phyloP scores from a whole-genome alignment of 768 basidiomycete genomes.

The Cyathus striatus region DNA sequence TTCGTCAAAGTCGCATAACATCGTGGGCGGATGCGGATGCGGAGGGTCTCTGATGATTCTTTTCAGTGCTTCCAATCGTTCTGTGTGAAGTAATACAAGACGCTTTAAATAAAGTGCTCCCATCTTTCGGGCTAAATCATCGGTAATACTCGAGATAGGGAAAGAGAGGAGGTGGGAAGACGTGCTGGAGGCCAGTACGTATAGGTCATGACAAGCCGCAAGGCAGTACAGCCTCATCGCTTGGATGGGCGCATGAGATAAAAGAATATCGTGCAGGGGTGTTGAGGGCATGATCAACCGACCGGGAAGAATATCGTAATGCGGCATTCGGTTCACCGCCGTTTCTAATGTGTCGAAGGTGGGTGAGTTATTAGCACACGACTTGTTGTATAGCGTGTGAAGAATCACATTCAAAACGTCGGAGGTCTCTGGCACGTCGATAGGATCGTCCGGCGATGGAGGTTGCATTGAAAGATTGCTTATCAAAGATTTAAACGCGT shows the following conservation, averaged over 20 bases:
- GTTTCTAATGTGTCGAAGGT: slow-evolving; percentile 12
- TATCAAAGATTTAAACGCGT: slow-evolving; percentile 10
- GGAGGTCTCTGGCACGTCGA: slow-evolving; percentile 15
- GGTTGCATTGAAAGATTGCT: slow-evolving; percentile 5
- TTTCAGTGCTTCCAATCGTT: slow-evolving; percentile 16
- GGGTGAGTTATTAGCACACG: slow-evolving; percentile 12
- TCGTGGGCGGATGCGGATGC: slow-evolving; percentile 19
- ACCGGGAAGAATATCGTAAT: slow-evolving; percentile 11
- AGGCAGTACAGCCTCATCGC: slow-evolving; percentile 17
- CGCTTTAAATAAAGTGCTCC: slow-evolving; percentile 21
- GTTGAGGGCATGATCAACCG: slow-evolving; percentile 6
- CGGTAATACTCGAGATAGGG: slow-evolving; percentile 14
- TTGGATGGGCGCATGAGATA: slow-evolving; percentile 13
- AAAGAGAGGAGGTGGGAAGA: slow-evolving; percentile 20
- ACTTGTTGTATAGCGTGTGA: slow-evolving; percentile 13
- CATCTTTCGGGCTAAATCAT: slow-evolving; percentile 17
- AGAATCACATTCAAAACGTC: slow-evolving; percentile 17
- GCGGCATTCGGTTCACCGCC: slow-evolving; percentile 13
- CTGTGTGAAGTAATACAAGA: slow-evolving; percentile 19
- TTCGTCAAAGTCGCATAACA: slow-evolving; percentile 21
- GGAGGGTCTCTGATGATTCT: slow-evolving; percentile 21
- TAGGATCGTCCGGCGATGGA: slow-evolving; percentile 7
- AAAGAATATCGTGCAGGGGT: slow-evolving; percentile 12
- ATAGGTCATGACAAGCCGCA: slow-evolving; percentile 12
- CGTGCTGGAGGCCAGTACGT: slow-evolving; percentile 12